phyloP scores from a whole-genome alignment of 2,329 filamentous ascomycete species.

The Ceratocystiopsis minuta region DNA sequence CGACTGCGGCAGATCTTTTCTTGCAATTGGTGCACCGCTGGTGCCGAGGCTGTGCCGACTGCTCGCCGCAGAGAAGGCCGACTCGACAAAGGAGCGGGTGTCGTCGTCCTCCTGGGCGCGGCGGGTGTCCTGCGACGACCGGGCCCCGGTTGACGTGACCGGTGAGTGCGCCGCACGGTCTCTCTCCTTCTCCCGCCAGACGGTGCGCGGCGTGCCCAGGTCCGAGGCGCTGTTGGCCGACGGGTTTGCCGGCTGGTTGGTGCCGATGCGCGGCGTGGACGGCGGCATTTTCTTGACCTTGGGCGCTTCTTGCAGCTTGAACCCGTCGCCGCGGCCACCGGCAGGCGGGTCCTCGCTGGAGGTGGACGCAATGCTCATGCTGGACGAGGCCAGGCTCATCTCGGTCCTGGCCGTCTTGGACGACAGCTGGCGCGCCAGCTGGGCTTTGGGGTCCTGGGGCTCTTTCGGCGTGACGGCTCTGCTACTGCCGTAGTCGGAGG shows the following conservation, averaged over 20 bases:
- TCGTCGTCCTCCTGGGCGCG: constrained; percentile 34
- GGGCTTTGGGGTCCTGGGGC: no score
- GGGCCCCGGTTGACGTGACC: constrained; percentile 18
- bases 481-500: constrained; percentile 33
- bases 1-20: constrained; percentile 42
- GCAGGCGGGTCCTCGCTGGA: neutral
- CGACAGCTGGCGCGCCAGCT: constrained; percentile 27
- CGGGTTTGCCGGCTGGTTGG: constrained; percentile 26
- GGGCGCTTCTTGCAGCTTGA: constrained; percentile 68
- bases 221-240: constrained; percentile 10
- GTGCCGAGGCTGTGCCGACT: constrained; percentile 20
- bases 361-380: constrained; percentile 11
- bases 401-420: constrained; percentile 25
- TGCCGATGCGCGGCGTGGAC: constrained; percentile 13
- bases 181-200: constrained; percentile 19
- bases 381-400: constrained; percentile 16
- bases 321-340: constrained; percentile 27
- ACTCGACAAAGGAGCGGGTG: constrained; percentile 22
- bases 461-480: constrained; percentile 23
- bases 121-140: constrained; percentile 41
- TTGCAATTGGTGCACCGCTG: constrained; percentile 32
- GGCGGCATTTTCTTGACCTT: constrained; percentile 33
- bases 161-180: constrained; percentile 15
- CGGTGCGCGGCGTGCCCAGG: constrained; percentile 21
- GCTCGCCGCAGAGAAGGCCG: constrained; percentile 15